These are phyloP conservation scores for Paramecium caudatum DNA, from an alignment of 73 alveolate genomes.

Conservation along the genomic window DNA sequence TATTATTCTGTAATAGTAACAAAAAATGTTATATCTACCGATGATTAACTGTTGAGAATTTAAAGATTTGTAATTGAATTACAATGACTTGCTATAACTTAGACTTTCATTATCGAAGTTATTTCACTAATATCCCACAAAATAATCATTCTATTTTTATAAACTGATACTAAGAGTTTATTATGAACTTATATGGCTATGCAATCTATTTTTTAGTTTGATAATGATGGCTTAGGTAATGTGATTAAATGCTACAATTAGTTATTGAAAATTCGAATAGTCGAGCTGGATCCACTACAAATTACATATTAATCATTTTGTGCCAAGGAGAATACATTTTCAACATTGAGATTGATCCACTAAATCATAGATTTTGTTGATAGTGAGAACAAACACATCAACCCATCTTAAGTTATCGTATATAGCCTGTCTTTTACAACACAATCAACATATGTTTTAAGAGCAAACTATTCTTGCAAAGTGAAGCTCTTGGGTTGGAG, in stretches of 20 bases:
- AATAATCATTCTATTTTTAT: constrained; percentile 92
- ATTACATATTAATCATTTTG: constrained; percentile 80
- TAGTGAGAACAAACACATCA: constrained; percentile 88
- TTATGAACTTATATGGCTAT: constrained; percentile 82
- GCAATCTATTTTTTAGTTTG: constrained; percentile 87
- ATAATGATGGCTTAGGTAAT: constrained; percentile 94
- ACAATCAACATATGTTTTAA: constrained; percentile 81
- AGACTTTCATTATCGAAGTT: constrained; percentile 81
- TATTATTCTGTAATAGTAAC: constrained; percentile 72
- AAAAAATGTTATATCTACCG: constrained; percentile 80
- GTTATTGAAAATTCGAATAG: constrained; percentile 87
- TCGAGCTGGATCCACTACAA: constrained; percentile 96
- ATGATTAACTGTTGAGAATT: constrained; percentile 68
- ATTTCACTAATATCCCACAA: constrained; percentile 89
- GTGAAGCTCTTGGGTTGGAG: constrained; percentile 81
- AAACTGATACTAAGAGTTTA: constrained; percentile 83
- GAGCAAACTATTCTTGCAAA: constrained; percentile 78
- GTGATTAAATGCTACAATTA: constrained; percentile 89
- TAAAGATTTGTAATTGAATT: constrained; percentile 85
- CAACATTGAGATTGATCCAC: constrained; percentile 94
- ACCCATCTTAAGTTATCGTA: constrained; percentile 89
- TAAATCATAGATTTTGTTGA: constrained; percentile 82
- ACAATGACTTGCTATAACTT: constrained; percentile 86
- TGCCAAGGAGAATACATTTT: constrained; percentile 82
- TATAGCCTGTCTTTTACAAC: constrained; percentile 78